Evolutionary conservation across 306 rosid genomes (phyloP).

Genomic region (Canavalia ensiformis): DNA sequence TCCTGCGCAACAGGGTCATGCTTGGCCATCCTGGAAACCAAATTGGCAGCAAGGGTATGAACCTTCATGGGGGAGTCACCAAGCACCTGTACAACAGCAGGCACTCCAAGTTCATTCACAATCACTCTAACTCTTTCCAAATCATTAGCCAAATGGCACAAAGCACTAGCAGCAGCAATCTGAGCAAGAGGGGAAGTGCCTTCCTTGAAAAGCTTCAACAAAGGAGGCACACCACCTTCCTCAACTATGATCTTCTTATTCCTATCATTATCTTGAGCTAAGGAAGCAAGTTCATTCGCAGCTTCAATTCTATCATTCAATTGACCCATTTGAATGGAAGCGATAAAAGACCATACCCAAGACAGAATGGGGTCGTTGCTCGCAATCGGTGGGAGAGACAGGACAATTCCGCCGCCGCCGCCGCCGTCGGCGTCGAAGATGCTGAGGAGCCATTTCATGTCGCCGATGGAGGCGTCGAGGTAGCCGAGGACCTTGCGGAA

Average conservation of each 20-base stretch:
- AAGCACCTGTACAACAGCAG: constrained; percentile 67
- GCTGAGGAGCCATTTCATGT: constrained; percentile 76
- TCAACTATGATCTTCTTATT: constrained; percentile 77
- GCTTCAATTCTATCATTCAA: constrained; percentile 68
- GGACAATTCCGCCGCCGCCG: constrained; percentile 54
- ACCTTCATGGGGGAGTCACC: constrained; percentile 68
- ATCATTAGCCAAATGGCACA: constrained; percentile 62
- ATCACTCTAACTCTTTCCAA: constrained; percentile 62
- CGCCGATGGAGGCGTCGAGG: constrained; percentile 76
- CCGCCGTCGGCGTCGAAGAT: constrained; percentile 60
- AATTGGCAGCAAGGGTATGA: constrained; percentile 62
- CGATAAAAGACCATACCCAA: constrained; percentile 85
- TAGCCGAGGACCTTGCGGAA: constrained; percentile 56
- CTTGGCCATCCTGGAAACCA: constrained; percentile 79
- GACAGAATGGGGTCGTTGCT: constrained; percentile 83
- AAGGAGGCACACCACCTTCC: constrained; percentile 71
- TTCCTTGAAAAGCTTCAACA: constrained; percentile 78
- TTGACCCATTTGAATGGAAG: constrained; percentile 76
- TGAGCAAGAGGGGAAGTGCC: constrained; percentile 60
- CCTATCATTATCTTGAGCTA: constrained; percentile 75
- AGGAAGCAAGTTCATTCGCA: constrained; percentile 64
- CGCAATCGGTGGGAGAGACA: constrained; percentile 77
- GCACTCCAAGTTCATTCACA: constrained; percentile 65
- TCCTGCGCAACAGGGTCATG: constrained; percentile 70
- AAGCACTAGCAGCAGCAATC: constrained; percentile 64